Percentiles rank a stretch among this genome's conserved stretches.
Conservation (phyloP, 2,329 filamentous ascomycete species). For the Coniochaeta sp. region DNA sequence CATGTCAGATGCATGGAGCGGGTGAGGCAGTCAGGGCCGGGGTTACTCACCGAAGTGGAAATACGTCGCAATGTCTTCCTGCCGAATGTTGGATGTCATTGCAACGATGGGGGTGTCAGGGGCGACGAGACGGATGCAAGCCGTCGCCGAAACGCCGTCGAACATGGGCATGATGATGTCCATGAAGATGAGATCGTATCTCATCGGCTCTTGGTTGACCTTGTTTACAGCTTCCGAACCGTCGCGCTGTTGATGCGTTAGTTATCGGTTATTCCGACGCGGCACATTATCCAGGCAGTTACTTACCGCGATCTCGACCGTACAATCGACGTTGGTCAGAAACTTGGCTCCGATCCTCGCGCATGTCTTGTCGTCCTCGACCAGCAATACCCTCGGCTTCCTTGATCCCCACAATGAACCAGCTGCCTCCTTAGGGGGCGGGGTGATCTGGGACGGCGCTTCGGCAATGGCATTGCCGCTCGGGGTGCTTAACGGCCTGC, state of each 20-base stretch:
- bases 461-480: conserved; percentile 27
- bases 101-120: conserved; percentile 83
- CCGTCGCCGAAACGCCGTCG: conserved; percentile 90
- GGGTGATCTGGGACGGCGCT: conserved; percentile 29
- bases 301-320: conserved; percentile 61
- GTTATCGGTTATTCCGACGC: not conserved
- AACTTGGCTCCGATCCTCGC: conserved; percentile 63
- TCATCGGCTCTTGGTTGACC: conserved; percentile 46
- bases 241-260: conserved; percentile 51
- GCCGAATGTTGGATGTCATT: conserved; percentile 97
- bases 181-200: conserved; percentile 71
- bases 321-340: conserved; percentile 56
- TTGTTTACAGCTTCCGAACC: conserved; percentile 89
- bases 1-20: conserved; percentile 15
- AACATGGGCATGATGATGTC: conserved; percentile 97
- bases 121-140: conserved; percentile 84
- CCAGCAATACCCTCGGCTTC: conserved; percentile 77
- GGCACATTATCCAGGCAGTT: not conserved
- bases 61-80: conserved; percentile 94
- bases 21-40: not conserved
- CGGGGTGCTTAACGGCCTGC: conserved; percentile 59
- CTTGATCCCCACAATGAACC: conserved; percentile 50
- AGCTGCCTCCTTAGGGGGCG: conserved; percentile 23
- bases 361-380: conserved; percentile 72
- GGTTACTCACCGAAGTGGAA: conserved; percentile 80